Percentiles rank a stretch among this genome's conserved stretches.
These are phyloP conservation scores for Pneumocystis oryctolagi DNA, from an alignment of 1,139 yeast species.

Conservation along the genomic window DNA sequence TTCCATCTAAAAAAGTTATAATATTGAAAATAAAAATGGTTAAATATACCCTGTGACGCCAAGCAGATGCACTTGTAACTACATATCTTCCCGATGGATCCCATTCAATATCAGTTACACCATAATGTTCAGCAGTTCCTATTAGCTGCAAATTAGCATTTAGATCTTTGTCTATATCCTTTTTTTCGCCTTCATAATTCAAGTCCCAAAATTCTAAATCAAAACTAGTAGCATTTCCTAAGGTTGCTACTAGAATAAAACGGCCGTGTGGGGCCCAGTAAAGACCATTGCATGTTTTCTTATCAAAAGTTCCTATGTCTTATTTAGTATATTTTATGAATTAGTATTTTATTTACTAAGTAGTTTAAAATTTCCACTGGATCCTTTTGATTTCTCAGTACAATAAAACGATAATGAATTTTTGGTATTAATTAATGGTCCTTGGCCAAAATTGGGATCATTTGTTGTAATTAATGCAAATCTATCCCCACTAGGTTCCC, in stretches of 20 bases:
- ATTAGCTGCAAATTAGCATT: constrained; percentile 49
- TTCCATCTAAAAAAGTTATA: constrained; percentile 32
- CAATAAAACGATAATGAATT: constrained; percentile 71
- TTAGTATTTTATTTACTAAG: constrained; percentile 19
- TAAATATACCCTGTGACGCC: constrained; percentile 44
- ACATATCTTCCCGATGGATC: constrained; percentile 90
- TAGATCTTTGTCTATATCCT: constrained; percentile 32
- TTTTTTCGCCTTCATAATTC: constrained; percentile 60
- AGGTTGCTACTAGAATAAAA: constrained; percentile 63
- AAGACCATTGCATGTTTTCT: constrained; percentile 59
- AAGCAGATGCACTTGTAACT: constrained; percentile 73
- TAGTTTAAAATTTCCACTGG: constrained; percentile 42
- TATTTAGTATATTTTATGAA: not conserved
- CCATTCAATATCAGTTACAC: constrained; percentile 81
- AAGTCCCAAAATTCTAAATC: constrained; percentile 77
- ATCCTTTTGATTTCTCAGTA: constrained; percentile 43
- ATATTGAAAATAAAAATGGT: not conserved
- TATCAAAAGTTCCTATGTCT: constrained; percentile 33
- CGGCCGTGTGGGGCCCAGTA: constrained; percentile 91
- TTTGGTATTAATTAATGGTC: constrained; percentile 23
- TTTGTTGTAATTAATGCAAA: constrained; percentile 55
- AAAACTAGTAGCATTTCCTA: constrained; percentile 41
- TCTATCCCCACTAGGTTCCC: constrained; percentile 91
- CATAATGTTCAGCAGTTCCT: constrained; percentile 50
- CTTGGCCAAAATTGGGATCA: constrained; percentile 19